These are phyloP conservation scores for Colletotrichum karsti DNA, from an alignment of 2,329 filamentous ascomycete genomes.

Conservation along the genomic window DNA sequence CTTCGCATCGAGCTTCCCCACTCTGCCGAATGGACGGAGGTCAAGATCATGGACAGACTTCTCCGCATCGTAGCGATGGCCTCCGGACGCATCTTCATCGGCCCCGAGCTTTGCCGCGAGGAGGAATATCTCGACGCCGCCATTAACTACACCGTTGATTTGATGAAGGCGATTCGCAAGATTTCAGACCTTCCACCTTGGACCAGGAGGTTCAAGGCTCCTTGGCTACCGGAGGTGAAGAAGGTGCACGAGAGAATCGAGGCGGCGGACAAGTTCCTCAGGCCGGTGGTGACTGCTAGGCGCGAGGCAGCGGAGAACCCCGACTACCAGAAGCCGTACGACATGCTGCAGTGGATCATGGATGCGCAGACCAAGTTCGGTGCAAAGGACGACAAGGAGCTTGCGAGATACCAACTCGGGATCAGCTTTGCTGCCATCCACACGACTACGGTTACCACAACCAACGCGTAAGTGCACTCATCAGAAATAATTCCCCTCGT, in stretches of 20 bases:
- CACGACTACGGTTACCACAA: conserved; percentile 55
- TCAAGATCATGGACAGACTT: conserved; percentile 49
- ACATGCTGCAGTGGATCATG: conserved; percentile 58
- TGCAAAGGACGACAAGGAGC: conserved; percentile 39
- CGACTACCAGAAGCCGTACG: conserved; percentile 45
- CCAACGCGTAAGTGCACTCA: conserved; percentile 46
- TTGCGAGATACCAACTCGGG: conserved; percentile 51
- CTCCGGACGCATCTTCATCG: conserved; percentile 57
- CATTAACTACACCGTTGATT: conserved; percentile 56
- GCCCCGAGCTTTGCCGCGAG: conserved; percentile 52
- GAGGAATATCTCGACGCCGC: conserved; percentile 54
- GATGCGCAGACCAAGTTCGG: conserved; percentile 45
- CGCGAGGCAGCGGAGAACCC: conserved; percentile 23
- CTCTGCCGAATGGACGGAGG: conserved; percentile 47
- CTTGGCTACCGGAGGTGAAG: conserved; percentile 43
- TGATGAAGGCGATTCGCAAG: conserved; percentile 44
- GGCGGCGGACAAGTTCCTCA: conserved; percentile 44
- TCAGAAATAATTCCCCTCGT: rapidly evolving
- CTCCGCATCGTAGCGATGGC: conserved; percentile 55
- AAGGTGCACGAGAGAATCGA: conserved; percentile 39
- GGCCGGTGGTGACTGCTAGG: conserved; percentile 43
- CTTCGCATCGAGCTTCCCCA: conserved; percentile 43
- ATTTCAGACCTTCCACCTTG: conserved; percentile 35
- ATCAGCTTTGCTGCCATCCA: conserved; percentile 61
- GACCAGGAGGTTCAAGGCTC: conserved; percentile 42